Percentiles rank a stretch among this genome's conserved stretches.
Conservation (phyloP, 139 green algal species). For the Trebouxia sp. region DNA sequence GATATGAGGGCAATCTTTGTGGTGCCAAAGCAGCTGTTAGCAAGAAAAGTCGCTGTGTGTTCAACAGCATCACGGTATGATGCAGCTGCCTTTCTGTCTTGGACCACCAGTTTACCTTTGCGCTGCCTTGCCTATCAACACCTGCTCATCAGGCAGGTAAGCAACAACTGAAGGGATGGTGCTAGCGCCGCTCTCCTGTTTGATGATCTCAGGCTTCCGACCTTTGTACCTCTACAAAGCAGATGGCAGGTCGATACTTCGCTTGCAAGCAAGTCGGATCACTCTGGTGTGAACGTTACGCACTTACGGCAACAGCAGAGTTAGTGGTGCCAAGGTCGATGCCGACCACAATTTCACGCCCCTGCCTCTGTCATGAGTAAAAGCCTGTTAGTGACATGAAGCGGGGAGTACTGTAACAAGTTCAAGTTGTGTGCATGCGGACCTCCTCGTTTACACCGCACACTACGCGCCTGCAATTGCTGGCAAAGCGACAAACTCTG, state of each 20-base stretch:
- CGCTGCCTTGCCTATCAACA: conserved; percentile 67
- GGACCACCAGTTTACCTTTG: conserved; percentile 33
- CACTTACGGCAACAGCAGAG: conserved; percentile 76
- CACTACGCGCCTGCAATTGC: no score
- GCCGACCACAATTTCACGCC: conserved; percentile 64
- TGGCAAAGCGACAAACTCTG: no score
- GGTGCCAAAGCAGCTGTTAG: no score
- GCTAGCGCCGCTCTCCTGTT: background rate
- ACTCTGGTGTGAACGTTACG: background rate
- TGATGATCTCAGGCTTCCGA: background rate
- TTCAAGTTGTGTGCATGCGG: no score
- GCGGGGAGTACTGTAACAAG: no score
- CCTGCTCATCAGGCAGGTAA: conserved; percentile 49
- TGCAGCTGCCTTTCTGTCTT: background rate
- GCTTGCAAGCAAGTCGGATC: background rate
- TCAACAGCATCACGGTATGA: background rate
- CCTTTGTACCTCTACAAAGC: background rate
- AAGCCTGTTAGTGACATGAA: no score
- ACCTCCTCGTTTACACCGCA: no score
- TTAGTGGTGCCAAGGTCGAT: conserved; percentile 99
- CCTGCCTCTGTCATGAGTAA: background rate
- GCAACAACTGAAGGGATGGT: conserved; percentile 17
- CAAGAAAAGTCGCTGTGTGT: no score
- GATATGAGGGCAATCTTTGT: no score
- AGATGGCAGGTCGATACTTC: background rate